Base-by-base conservation (phyloP, 495 filamentous ascomycete species). In the Talaromyces proteolyticus region DNA sequence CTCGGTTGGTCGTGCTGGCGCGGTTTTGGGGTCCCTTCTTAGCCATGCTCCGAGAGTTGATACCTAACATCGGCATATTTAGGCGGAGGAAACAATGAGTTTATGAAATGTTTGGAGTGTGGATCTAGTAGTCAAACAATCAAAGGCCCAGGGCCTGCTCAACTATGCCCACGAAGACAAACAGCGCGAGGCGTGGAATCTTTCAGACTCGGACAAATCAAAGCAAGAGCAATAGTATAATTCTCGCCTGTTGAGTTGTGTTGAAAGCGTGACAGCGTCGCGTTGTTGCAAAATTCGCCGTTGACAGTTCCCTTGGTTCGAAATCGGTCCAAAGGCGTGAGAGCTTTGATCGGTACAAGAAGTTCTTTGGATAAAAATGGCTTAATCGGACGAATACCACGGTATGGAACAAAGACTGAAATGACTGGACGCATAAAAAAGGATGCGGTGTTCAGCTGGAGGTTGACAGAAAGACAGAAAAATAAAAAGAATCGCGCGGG, bases 1-100 rank as follows among this genome's bases (percentile, higher is more conserved):
- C 86, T 53, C 83, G 72, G 55, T 67, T 68, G 23, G 62, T 55
- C 48, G 45, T 54, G 42, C 59, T 60, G 4, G 63, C 42, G 42
- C 66, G 68, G 49, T 61, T 53, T 5, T 54, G 57, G 12, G 52
- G 55, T 41, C 52, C 63, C 52, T 65, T 73, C 44, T 51, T 63
- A 57, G 60, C 69, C 64, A 69, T 73, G 14, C 49, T 53, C 42
- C 26, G 36, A n/a, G 46, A 37, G 14, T 29, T 8, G 14, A 44
- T 36, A 42, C 34, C 54, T 16, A 50, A 42, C 26, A 12, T 40
- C 43, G 49, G 25, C 49, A 44, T 40, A 29, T 29, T 49, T 48
- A 20, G 34, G 39, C 29, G 39, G 6, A 40, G 43, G 11, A 16
- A 26, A 21, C 38, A 19, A 38, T 23, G 18, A 41, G 17, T 37